phyloP scores from a whole-genome alignment of 345 rosid species.

The Eucalyptus dawsonii region DNA sequence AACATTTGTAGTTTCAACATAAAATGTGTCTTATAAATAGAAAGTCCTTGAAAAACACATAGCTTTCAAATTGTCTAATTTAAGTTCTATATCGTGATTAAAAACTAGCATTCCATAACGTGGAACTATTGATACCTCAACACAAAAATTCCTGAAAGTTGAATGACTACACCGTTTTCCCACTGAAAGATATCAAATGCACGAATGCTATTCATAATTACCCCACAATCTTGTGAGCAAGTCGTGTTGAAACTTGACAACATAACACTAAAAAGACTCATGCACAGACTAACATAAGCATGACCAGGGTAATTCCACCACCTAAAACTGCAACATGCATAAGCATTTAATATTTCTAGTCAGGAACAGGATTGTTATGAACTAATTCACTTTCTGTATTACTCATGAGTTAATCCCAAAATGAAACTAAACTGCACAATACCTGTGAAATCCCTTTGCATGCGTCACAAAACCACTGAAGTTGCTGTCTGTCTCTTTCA shows the following conservation, averaged over 20 bases:
- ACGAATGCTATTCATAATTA: not conserved
- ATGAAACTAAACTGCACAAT: not conserved
- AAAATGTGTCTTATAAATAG: not conserved
- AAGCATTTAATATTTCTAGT: not conserved
- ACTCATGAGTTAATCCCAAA: not conserved
- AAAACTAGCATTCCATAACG: not conserved
- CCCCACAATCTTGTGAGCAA: not conserved
- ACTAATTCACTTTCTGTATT: not conserved
- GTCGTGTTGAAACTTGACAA: not conserved
- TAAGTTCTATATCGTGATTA: not conserved
- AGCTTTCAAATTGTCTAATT: not conserved
- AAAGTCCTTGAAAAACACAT: not conserved
- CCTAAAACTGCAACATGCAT: not conserved
- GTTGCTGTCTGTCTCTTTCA: slow-evolving; percentile 70
- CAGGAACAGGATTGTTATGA: not conserved
- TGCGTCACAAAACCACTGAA: slow-evolving; percentile 80
- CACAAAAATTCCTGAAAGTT: not conserved
- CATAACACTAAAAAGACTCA: not conserved
- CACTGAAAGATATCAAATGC: not conserved
- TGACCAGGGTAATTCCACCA: not conserved
- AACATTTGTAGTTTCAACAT: not conserved
- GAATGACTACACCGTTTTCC: not conserved
- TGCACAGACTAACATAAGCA: not conserved
- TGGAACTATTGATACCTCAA: not conserved
- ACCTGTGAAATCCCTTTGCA: slow-evolving; percentile 98